These are phyloP conservation scores for Fusarium protoensiforme DNA, from an alignment of 2,329 filamentous ascomycete species.

Conservation along the genomic window DNA sequence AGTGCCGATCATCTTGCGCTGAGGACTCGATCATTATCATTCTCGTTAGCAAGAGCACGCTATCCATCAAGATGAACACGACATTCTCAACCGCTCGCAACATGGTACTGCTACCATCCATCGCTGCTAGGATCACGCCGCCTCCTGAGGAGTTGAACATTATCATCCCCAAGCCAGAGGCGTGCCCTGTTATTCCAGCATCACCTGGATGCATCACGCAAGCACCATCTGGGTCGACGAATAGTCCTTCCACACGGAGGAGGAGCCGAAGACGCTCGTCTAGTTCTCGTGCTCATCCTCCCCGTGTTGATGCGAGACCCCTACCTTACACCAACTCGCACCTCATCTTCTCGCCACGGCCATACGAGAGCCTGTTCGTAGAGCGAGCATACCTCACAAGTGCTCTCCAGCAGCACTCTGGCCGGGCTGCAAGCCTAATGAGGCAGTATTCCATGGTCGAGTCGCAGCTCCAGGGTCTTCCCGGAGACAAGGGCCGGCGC, in stretches of 20 bases:
- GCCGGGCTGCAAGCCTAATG: conserved; percentile 52
- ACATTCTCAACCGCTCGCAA: conserved; percentile 17
- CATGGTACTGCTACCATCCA: conserved; percentile 21
- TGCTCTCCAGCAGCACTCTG: conserved; percentile 54
- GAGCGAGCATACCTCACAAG: conserved; percentile 60
- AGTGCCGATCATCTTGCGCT: background rate
- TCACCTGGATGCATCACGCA: conserved; percentile 17
- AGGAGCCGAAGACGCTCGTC: conserved; percentile 27
- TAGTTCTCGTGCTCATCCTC: conserved; percentile 2
- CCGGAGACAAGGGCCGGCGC: conserved; percentile 42
- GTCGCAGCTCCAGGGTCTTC: conserved; percentile 41
- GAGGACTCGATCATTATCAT: conserved; percentile 2
- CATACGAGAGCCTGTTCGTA: conserved; percentile 55
- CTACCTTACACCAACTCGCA: conserved; percentile 13
- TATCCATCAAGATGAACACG: conserved; percentile 26
- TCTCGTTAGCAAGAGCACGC: conserved; percentile 1
- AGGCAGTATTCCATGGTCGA: conserved; percentile 52
- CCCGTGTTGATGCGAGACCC: conserved; percentile 4
- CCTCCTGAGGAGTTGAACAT: conserved; percentile 27
- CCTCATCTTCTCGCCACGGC: conserved; percentile 49
- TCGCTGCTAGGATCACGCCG: conserved; percentile 33
- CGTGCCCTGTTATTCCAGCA: conserved; percentile 10
- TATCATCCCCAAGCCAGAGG: conserved; percentile 10
- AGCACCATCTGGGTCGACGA: background rate
- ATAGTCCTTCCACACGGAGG: background rate